Base-by-base conservation (phyloP, 805 yeast genomes). In the Isabelozyma heimii region DNA sequence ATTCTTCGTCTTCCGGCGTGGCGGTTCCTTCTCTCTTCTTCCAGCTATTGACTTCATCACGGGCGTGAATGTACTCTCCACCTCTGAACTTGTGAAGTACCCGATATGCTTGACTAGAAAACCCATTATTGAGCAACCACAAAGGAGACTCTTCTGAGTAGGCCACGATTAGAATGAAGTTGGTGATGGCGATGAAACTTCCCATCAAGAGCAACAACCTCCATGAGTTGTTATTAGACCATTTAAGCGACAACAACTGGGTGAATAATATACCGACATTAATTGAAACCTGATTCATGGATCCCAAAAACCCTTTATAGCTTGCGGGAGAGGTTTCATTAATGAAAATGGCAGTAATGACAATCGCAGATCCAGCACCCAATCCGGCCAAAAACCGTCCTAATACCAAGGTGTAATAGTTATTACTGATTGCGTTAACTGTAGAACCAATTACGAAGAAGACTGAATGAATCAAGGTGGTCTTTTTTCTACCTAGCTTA, bases 311-410 rank as follows among this genome's bases (percentile, higher is more conserved):
- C 0, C 98, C 98, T 44, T 86, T 80, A 52, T 79, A 67, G 4
- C 72, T 72, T 1, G 75, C 65, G 0, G 97, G 97, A 7, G 94
- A 74, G 9, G 91, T 77, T 66, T 91, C 96, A 61, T 84, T 86
- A 57, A 94, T 82, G 55, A 82, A 84, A 51, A 94, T 66, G 0
- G 98, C 96, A 0, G 91, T 86, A 14, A 88, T 83, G 3, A 94
- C 98, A 49, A 94, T 79, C 1, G 92, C 85, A 10, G 84, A 75
- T 4, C 99, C 99, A 7, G 97, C 95, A 1, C 88, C 96, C 2
- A 90, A 44, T 0, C 99, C 99, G 15, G 89, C 80, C 4, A 89
- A 57, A 47, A 90, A 76, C 50, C 99, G 76, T 0, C 97, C 97
- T 12, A 80, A 4, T 10, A 82, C 59, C 52, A 92, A 65, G 1